A percentile compares a stretch with the other conserved stretches of the same genome.
These are phyloP conservation scores for Aaosphaeria arxii DNA, from an alignment of 2,329 filamentous ascomycete species.

Conservation along the genomic window DNA sequence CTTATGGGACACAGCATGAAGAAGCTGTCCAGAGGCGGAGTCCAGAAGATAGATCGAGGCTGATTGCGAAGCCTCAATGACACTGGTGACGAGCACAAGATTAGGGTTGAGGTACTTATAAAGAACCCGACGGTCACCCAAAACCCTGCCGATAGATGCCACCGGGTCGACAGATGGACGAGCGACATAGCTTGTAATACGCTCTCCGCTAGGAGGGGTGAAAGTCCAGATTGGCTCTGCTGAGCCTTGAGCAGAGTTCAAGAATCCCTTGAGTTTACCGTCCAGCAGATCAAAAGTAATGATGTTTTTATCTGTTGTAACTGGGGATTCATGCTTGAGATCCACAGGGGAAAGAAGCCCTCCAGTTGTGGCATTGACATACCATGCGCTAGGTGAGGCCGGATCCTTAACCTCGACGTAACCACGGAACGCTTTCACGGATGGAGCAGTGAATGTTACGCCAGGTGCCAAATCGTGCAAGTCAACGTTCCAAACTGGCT, in stretches of 20 bases:
- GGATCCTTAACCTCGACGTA: slow-evolving; percentile 31
- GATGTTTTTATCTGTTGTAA: slow-evolving; percentile 18
- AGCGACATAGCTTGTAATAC: slow-evolving; percentile 65
- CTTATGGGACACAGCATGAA: slow-evolving; percentile 67
- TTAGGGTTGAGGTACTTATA: slow-evolving; percentile 98
- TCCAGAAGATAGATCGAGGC: slow-evolving; percentile 80
- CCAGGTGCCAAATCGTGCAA: slow-evolving; percentile 57
- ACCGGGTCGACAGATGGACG: slow-evolving; percentile 78
- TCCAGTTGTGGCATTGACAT: slow-evolving; percentile 34
- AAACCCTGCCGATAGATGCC: slow-evolving; percentile 89
- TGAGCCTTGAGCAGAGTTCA: slow-evolving; percentile 14
- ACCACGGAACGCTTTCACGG: slow-evolving; percentile 27
- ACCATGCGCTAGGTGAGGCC: slow-evolving; percentile 18
- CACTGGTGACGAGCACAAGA: slow-evolving; percentile 70
- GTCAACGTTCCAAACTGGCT: slow-evolving; percentile 71
- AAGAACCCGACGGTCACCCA: slow-evolving; percentile 86
- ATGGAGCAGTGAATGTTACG: slow-evolving; percentile 62
- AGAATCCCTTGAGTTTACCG: slow-evolving; percentile 30
- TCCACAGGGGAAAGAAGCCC: slow-evolving; percentile 17
- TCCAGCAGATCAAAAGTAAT: slow-evolving; percentile 31
- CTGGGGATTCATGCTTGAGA: slow-evolving; percentile 8
- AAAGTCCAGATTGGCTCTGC: slow-evolving; percentile 65
- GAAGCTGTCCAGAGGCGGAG: slow-evolving; percentile 76
- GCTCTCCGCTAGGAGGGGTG: slow-evolving; percentile 61
- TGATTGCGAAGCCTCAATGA: slow-evolving; percentile 56